phyloP scores from a whole-genome alignment of 495 filamentous ascomycete genomes.

The Pseudotulostoma volvatum region DNA sequence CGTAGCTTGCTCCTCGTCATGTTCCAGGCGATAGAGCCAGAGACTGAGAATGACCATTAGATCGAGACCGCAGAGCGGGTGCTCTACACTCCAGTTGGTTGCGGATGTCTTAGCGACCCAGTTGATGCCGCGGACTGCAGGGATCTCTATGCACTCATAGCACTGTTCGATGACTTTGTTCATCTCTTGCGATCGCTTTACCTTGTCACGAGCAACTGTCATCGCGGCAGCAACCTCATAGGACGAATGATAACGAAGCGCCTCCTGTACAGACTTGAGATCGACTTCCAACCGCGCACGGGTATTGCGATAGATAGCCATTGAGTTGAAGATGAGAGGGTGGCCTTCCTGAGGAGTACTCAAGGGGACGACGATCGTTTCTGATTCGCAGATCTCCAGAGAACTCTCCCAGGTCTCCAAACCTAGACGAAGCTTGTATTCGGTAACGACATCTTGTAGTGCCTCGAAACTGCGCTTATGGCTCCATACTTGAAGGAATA shows the following conservation, averaged over 20 bases:
- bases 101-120: slow-evolving; percentile 95
- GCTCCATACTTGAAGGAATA: slow-evolving; percentile 97
- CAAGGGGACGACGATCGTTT: slow-evolving; percentile 76
- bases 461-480: slow-evolving; percentile 95
- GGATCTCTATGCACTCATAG: slow-evolving; percentile 95
- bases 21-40: slow-evolving; percentile 97
- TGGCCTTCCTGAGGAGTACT: slow-evolving; percentile 96
- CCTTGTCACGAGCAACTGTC: slow-evolving; percentile 80
- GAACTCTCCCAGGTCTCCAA: slow-evolving; percentile 97
- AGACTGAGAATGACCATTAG: slow-evolving; percentile 97
- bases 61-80: slow-evolving; percentile 90
- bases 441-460: slow-evolving; percentile 88
- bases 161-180: slow-evolving; percentile 96
- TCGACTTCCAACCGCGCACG: slow-evolving; percentile 87
- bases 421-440: slow-evolving; percentile 93
- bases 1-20: slow-evolving; percentile 86
- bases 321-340: slow-evolving; percentile 94
- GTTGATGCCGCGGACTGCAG: slow-evolving; percentile 83
- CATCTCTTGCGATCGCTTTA: slow-evolving; percentile 93
- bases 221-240: slow-evolving; percentile 95
- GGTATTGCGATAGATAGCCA: slow-evolving; percentile 93
- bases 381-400: slow-evolving; percentile 82
- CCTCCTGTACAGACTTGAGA: slow-evolving; percentile 88
- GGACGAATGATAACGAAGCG: slow-evolving; percentile 87
- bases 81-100: slow-evolving; percentile 98